Conservation (phyloP, 2,329 filamentous ascomycete species). For the Hymenoscyphus albidus region DNA sequence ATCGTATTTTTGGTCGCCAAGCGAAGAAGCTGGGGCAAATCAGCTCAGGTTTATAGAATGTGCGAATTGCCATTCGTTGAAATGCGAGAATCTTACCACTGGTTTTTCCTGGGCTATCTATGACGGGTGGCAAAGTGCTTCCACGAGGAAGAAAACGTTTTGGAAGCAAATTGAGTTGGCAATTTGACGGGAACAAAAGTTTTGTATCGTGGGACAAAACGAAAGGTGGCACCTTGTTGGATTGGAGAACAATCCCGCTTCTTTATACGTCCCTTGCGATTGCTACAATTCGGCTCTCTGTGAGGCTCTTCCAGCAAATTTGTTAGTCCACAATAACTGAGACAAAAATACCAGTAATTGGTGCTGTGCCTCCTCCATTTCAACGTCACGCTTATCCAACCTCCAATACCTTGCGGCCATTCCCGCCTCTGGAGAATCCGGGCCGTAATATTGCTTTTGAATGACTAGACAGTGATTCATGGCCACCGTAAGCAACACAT, state of each 20-base stretch:
- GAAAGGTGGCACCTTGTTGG: background rate
- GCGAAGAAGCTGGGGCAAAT: background rate
- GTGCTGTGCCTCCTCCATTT: background rate
- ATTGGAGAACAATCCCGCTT: background rate
- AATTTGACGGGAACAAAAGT: background rate
- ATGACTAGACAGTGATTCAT: background rate
- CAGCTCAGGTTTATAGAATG: background rate
- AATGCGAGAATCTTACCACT: background rate
- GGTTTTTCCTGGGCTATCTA: background rate
- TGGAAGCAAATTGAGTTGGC: background rate
- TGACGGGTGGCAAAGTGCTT: background rate
- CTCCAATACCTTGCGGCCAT: background rate
- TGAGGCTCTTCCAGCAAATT: constrained; percentile 3
- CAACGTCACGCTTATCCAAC: background rate
- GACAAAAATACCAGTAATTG: background rate
- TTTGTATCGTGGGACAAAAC: background rate
- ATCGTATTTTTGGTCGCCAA: background rate
- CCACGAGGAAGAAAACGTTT: background rate
- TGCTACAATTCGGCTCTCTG: background rate
- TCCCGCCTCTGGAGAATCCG: background rate
- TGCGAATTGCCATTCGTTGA: background rate
- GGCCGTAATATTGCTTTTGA: background rate
- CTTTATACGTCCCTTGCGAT: background rate
- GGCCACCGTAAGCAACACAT: background rate
- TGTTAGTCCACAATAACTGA: background rate